Percentiles rank a stretch among this genome's conserved stretches.
phyloP scores from a whole-genome alignment of 306 rosid genomes.

The Gynostemma pentaphyllum region DNA sequence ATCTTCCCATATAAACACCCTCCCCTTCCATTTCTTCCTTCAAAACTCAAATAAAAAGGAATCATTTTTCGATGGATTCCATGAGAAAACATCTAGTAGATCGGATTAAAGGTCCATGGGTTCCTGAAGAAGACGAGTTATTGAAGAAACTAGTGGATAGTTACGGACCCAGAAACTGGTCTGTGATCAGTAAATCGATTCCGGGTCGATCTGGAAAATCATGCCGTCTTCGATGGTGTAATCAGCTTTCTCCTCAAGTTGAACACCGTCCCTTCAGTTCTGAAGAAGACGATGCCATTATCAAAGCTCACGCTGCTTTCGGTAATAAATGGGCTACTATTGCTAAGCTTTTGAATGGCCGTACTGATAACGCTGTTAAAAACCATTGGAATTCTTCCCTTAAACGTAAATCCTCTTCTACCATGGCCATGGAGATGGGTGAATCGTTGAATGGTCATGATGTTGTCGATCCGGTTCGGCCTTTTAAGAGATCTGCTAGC shows the following conservation, averaged over 20 bases:
- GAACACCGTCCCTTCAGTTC: slow-evolving; percentile 58
- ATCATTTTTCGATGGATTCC: slow-evolving; percentile 25
- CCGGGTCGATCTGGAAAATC: slow-evolving; percentile 84
- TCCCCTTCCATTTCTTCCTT: background rate
- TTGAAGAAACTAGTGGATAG: slow-evolving; percentile 43
- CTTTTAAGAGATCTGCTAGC: slow-evolving; percentile 61
- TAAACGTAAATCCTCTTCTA: slow-evolving; percentile 61
- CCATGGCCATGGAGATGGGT: too few species aligned
- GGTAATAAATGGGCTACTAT: slow-evolving; percentile 94
- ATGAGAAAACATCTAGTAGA: slow-evolving; percentile 27
- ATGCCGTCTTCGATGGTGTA: slow-evolving; percentile 87
- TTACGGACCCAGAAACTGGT: slow-evolving; percentile 67
- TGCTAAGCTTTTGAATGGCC: slow-evolving; percentile 64
- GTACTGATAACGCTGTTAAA: slow-evolving; percentile 81
- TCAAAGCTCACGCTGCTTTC: slow-evolving; percentile 45
- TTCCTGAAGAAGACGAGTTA: slow-evolving; percentile 72
- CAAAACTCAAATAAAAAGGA: background rate
- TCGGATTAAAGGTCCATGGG: slow-evolving; percentile 90
- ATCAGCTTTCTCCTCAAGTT: slow-evolving; percentile 82
- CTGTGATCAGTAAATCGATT: slow-evolving; percentile 70
- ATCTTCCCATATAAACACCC: slow-evolving; percentile 14
- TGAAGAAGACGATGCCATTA: slow-evolving; percentile 59
- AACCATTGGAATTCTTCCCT: slow-evolving; percentile 92
- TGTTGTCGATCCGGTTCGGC: slow-evolving; percentile 25
- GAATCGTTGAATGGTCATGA: slow-evolving; percentile 21